Evolutionary conservation across 2,329 filamentous ascomycete genomes (phyloP).

Genomic region (Cladosporium oxysporum): DNA sequence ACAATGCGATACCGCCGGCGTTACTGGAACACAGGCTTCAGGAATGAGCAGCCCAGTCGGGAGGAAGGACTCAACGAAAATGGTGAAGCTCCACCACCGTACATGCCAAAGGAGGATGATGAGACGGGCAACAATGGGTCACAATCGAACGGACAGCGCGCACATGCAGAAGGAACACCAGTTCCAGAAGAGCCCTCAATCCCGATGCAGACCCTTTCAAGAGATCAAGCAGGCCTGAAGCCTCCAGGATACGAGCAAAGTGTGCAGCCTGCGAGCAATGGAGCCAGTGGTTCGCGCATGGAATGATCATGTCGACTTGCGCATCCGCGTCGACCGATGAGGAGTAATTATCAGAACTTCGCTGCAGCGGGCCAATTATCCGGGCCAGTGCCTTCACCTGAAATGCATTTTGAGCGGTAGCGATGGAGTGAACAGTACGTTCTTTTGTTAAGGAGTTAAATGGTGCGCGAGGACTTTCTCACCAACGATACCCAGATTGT

Average conservation of each 20-base stretch:
- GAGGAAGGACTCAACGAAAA: constrained; percentile 64
- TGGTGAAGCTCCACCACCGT: constrained; percentile 67
- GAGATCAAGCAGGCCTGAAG: constrained; percentile 40
- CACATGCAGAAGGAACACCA: not conserved
- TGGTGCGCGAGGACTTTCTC: not conserved
- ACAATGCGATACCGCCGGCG: constrained; percentile 25
- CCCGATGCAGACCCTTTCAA: constrained; percentile 42
- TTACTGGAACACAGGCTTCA: constrained; percentile 29
- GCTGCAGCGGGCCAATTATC: not conserved
- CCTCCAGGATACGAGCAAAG: constrained; percentile 45
- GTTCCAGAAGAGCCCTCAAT: constrained; percentile 30
- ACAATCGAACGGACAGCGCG: not conserved
- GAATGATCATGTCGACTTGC: not conserved
- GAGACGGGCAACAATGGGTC: constrained; percentile 20
- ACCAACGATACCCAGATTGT: constrained; percentile 9
- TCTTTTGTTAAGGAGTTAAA: not conserved
- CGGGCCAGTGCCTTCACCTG: not conserved
- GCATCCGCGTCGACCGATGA: not conserved
- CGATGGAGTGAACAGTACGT: constrained; percentile 1
- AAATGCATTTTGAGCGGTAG: not conserved
- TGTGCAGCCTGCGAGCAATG: constrained; percentile 6
- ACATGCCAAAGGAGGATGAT: constrained; percentile 44
- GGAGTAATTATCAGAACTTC: not conserved
- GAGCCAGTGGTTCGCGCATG: not conserved
- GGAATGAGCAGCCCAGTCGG: constrained; percentile 27